Evolutionary conservation across 768 basidiomycete species (phyloP).

Genomic region (Boletus eberwhitei): DNA sequence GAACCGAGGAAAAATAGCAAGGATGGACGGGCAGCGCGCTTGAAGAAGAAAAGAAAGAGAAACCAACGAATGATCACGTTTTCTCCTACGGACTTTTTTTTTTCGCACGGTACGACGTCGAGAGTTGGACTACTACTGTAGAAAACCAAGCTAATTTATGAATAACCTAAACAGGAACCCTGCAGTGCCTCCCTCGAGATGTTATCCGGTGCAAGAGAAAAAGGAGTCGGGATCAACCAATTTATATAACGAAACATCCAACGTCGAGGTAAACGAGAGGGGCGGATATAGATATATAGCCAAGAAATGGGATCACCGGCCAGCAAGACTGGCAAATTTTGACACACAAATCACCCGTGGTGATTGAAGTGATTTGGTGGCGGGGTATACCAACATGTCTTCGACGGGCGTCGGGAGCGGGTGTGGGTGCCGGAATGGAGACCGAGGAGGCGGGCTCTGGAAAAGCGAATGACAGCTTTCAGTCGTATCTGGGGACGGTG

Average conservation of each 20-base stretch:
- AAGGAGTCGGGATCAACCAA: constrained; percentile 2
- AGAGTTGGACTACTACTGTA: neutral
- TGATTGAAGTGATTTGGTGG: constrained; percentile 5
- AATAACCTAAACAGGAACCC: constrained; percentile 23
- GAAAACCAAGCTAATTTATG: constrained; percentile 17
- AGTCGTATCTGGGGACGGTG: constrained; percentile 17
- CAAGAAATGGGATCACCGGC: constrained; percentile 19
- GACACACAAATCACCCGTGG: constrained; percentile 21
- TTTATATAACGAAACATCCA: neutral
- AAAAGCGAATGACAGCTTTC: constrained; percentile 16
- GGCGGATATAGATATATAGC: neutral
- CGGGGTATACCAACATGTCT: constrained; percentile 41
- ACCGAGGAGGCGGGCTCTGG: constrained; percentile 12
- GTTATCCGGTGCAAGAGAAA: neutral
- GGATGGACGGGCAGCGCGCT: constrained; percentile 20
- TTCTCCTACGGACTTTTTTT: neutral
- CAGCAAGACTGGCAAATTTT: constrained; percentile 31
- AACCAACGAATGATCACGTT: neutral
- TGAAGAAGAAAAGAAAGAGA: neutral
- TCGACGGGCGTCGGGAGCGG: constrained; percentile 58
- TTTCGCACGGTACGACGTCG: constrained; percentile 16
- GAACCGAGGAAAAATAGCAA: constrained; percentile 11
- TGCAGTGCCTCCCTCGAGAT: neutral
- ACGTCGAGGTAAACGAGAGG: neutral
- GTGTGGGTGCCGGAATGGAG: constrained; percentile 29